Percentiles rank a stretch among this genome's conserved stretches.
phyloP scores from a whole-genome alignment of 345 rosid genomes.

The Combretum micranthum region DNA sequence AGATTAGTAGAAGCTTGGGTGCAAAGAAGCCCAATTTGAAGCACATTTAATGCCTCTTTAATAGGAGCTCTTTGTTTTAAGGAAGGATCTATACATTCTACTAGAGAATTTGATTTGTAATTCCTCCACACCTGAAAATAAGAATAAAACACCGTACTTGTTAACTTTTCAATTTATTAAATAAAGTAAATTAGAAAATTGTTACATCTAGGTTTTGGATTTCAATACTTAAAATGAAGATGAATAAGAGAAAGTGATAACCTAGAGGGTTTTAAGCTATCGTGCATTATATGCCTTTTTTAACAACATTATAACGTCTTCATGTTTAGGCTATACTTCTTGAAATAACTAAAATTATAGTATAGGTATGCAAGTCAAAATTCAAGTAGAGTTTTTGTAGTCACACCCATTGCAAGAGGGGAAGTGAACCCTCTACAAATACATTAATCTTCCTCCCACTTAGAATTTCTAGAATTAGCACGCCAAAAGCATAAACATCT shows the following conservation, averaged over 20 bases:
- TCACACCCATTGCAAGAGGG: conserved; percentile 44
- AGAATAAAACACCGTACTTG: not conserved
- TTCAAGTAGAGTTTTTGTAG: too few relatives aligned
- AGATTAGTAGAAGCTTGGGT: conserved; percentile 54
- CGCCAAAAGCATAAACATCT: conserved; percentile 75
- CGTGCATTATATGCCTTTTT: too few relatives aligned
- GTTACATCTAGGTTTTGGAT: too few relatives aligned
- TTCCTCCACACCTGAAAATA: conserved; percentile 58
- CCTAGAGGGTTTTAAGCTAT: too few relatives aligned
- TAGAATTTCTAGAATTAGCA: conserved; percentile 55
- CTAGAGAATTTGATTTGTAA: conserved; percentile 31
- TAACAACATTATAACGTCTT: too few relatives aligned
- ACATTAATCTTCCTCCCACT: conserved; percentile 55
- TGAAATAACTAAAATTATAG: too few relatives aligned
- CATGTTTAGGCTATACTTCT: too few relatives aligned
- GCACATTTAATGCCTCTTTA: conserved; percentile 43
- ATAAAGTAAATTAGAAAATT: too few relatives aligned
- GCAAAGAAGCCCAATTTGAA: conserved; percentile 67
- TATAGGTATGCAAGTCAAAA: too few relatives aligned
- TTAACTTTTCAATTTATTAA: not conserved
- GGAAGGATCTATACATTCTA: conserved; percentile 29
- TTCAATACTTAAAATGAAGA: too few relatives aligned
- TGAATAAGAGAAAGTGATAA: too few relatives aligned
- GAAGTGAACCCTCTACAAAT: conserved; percentile 41
- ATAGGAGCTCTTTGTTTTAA: conserved; percentile 19